A percentile compares a stretch with the other conserved stretches of the same genome.
These are phyloP conservation scores for Sordaria brevicollis DNA, from an alignment of 495 filamentous ascomycete species.

Conservation along the genomic window DNA sequence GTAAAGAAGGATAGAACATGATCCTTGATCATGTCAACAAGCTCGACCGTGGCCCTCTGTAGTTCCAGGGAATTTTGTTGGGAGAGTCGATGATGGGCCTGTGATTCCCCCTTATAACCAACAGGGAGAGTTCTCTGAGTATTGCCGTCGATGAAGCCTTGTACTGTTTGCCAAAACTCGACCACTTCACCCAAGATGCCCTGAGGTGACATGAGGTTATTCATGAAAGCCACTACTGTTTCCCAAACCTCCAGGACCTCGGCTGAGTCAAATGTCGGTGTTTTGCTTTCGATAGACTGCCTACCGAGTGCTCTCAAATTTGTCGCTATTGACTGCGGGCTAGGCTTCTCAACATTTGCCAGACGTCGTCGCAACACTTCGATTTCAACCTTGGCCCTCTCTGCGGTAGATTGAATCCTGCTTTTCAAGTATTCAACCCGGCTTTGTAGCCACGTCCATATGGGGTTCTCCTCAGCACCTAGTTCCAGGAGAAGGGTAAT, in stretches of 20 bases:
- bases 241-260: conserved; percentile 88
- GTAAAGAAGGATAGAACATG: conserved; percentile 71
- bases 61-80: conserved; percentile 58
- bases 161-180: conserved; percentile 87
- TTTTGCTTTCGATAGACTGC: conserved; percentile 44
- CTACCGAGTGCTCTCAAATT: conserved; percentile 63
- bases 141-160: conserved; percentile 81
- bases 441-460: conserved; percentile 88
- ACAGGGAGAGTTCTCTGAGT: conserved; percentile 70
- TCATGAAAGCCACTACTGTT: conserved; percentile 61
- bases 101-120: conserved; percentile 76
- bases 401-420: conserved; percentile 67
- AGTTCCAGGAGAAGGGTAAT: conserved; percentile 81
- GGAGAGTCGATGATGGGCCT: conserved; percentile 74
- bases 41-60: conserved; percentile 65
- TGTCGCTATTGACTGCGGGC: conserved; percentile 53
- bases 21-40: conserved; percentile 72
- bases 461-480: conserved; percentile 89
- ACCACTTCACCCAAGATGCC: conserved; percentile 83
- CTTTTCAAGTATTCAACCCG: conserved; percentile 79
- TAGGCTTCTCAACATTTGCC: conserved; percentile 59
- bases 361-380: conserved; percentile 79
- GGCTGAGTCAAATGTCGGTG: conserved; percentile 54
- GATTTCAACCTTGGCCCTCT: conserved; percentile 79
- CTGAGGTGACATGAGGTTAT: conserved; percentile 56